phyloP scores from a whole-genome alignment of 805 yeast genomes.

The Saturnispora besseyi region DNA sequence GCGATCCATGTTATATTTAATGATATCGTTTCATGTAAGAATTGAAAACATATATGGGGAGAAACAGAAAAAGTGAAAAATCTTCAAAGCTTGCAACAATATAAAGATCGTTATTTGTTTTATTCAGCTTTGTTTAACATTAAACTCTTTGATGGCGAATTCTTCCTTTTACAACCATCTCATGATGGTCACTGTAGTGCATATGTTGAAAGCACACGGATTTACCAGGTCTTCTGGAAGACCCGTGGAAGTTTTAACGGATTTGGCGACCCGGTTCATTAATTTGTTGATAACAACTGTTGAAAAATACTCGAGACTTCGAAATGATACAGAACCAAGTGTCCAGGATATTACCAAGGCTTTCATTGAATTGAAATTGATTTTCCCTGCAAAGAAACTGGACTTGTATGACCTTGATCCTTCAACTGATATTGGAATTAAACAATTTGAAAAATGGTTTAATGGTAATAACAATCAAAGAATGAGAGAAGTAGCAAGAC shows the following conservation, averaged over 20 bases:
- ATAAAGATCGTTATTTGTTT: background rate
- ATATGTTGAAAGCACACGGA: conserved; percentile 70
- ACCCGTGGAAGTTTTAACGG: conserved; percentile 66
- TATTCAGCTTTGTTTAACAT: background rate
- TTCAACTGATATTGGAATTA: conserved; percentile 38
- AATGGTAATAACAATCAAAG: conserved; percentile 36
- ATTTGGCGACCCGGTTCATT: conserved; percentile 59
- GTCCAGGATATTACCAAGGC: conserved; percentile 69
- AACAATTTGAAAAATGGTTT: conserved; percentile 49
- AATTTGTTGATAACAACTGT: conserved; percentile 45
- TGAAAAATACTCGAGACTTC: conserved; percentile 37
- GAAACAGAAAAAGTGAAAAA: background rate
- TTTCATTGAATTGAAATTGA: conserved; percentile 49
- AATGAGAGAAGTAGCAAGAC: conserved; percentile 32
- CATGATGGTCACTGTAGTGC: conserved; percentile 30
- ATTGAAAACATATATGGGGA: background rate
- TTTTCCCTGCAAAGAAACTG: conserved; percentile 47
- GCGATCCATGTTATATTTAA: conserved; percentile 29
- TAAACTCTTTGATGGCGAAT: conserved; percentile 12
- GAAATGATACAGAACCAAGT: conserved; percentile 30
- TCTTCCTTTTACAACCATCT: conserved; percentile 26
- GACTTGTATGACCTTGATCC: conserved; percentile 47
- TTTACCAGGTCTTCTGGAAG: conserved; percentile 66
- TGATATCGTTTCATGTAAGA: background rate
- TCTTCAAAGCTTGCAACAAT: background rate